phyloP scores from a whole-genome alignment of 345 rosid species.

The Brassica nigra region DNA sequence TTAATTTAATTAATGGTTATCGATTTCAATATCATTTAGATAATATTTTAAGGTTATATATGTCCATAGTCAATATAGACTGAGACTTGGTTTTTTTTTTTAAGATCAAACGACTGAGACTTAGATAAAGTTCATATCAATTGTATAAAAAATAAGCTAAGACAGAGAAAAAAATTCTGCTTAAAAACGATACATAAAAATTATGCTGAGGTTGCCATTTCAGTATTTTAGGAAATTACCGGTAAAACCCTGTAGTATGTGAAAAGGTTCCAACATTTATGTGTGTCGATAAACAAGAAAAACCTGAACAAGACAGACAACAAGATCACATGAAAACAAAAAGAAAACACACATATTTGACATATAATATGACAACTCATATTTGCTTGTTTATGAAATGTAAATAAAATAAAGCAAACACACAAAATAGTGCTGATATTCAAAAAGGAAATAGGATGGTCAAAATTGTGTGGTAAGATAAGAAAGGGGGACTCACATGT shows the following conservation, averaged over 20 bases:
- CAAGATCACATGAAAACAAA: constrained; percentile 24
- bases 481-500: constrained; percentile 42
- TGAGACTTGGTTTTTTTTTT: no score
- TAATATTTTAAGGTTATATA: neutral
- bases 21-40: neutral
- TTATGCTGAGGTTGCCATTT: neutral
- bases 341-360: constrained; percentile 18
- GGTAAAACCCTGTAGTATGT: constrained; percentile 22
- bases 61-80: neutral
- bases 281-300: constrained; percentile 34
- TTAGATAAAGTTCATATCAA: neutral
- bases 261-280: constrained; percentile 28
- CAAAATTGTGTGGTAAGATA: constrained; percentile 41
- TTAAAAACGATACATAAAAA: neutral
- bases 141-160: no score
- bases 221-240: neutral
- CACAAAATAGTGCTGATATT: neutral
- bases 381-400: constrained; percentile 29
- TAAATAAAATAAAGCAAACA: neutral
- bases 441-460: constrained; percentile 42
- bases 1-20: neutral
- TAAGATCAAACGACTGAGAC: no score
- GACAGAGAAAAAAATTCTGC: no score
- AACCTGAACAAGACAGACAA: constrained; percentile 29
- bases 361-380: constrained; percentile 12